A percentile compares a stretch with the other conserved stretches of the same genome.
Evolutionary conservation across 2,329 filamentous ascomycete genomes (phyloP).

Genomic region (Coleophoma eucalyptorum): DNA sequence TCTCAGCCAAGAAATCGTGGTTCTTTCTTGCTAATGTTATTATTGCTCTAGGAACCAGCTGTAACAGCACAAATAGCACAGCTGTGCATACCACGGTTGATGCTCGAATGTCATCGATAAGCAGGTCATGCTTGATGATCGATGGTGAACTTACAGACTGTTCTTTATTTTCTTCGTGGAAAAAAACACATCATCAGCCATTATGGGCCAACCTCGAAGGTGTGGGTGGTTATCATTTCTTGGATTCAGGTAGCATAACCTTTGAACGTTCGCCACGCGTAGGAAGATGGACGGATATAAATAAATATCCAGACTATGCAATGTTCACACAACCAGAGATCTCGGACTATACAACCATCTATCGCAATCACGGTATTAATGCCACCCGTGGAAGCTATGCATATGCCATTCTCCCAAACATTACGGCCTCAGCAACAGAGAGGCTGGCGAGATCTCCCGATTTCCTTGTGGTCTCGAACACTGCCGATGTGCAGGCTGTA

Average conservation of each 20-base stretch:
- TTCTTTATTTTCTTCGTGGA: constrained; percentile 2
- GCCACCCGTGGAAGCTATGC: constrained; percentile 8
- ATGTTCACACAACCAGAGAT: constrained; percentile 6
- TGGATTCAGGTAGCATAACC: constrained; percentile 8
- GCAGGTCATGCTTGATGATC: not conserved
- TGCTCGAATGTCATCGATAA: not conserved
- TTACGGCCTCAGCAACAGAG: constrained; percentile 5
- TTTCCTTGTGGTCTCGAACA: not conserved
- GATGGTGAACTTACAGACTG: not conserved
- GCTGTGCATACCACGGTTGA: not conserved
- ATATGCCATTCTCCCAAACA: constrained; percentile 11
- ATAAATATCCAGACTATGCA: constrained; percentile 12
- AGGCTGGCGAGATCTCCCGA: constrained; percentile 6
- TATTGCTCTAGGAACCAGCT: constrained; percentile 2
- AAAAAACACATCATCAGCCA: not conserved
- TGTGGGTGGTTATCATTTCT: constrained; percentile 11
- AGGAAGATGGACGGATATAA: constrained; percentile 14
- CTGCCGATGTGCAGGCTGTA: constrained; percentile 2
- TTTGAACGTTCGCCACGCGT: constrained; percentile 10
- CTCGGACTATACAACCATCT: constrained; percentile 13
- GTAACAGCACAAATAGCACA: not conserved
- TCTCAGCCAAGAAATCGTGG: constrained; percentile 12
- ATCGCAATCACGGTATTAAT: constrained; percentile 11
- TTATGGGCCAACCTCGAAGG: constrained; percentile 13
- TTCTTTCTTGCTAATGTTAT: constrained; percentile 15